phyloP scores from a whole-genome alignment of 768 basidiomycete species.

The Lactarius deliciosus region DNA sequence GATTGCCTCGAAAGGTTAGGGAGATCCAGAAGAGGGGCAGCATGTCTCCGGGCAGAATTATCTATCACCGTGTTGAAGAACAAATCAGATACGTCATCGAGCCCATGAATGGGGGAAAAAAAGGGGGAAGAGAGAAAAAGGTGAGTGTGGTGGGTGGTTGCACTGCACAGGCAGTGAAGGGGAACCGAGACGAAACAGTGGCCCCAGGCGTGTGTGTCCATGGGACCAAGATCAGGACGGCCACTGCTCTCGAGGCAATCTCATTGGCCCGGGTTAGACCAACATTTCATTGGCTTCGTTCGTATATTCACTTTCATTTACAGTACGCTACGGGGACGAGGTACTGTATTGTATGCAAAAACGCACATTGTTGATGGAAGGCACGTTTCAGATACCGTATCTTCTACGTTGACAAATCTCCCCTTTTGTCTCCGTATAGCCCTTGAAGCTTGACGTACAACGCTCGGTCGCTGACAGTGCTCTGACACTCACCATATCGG shows the following conservation, averaged over 20 bases:
- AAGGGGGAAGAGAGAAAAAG: conserved; percentile 37
- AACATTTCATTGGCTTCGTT: not conserved
- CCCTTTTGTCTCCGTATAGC: conserved; percentile 32
- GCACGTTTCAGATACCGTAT: conserved; percentile 43
- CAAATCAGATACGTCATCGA: conserved; percentile 78
- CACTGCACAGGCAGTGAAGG: not conserved
- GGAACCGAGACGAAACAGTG: not conserved
- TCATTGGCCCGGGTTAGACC: no score
- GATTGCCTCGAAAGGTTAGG: no score
- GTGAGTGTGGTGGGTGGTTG: conserved; percentile 11
- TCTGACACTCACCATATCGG: conserved; percentile 46
- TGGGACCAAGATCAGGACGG: conserved; percentile 4
- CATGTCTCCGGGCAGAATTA: conserved; percentile 48
- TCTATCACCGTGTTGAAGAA: conserved; percentile 77
- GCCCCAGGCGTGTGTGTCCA: not conserved
- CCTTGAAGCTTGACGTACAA: not conserved
- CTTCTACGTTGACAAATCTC: conserved; percentile 28
- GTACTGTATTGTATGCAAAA: conserved; percentile 9
- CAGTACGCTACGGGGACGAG: no score
- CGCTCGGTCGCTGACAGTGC: not conserved
- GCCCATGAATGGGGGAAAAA: conserved; percentile 58
- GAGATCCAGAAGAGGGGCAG: no score
- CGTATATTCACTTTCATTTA: conserved; percentile 41
- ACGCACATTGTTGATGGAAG: conserved; percentile 65
- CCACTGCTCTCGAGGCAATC: not conserved